Evolutionary conservation across 805 yeast species (phyloP).

Genomic region (Monosporozyma yasuniensis): DNA sequence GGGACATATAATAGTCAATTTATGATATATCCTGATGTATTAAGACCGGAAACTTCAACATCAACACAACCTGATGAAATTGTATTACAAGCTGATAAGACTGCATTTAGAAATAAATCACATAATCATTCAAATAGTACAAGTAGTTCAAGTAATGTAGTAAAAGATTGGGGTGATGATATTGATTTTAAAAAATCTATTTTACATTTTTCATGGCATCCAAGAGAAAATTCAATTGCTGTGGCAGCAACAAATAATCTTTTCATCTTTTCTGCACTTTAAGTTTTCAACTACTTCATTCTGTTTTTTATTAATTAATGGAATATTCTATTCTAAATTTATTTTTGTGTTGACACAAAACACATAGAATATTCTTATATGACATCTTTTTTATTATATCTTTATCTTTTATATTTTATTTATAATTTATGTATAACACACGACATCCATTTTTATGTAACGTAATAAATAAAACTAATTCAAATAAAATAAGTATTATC

Average conservation of each 20-base stretch:
- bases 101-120: slow-evolving; percentile 66
- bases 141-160: not conserved
- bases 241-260: slow-evolving; percentile 96
- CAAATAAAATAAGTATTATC: no score
- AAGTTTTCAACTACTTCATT: slow-evolving; percentile 9
- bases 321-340: no score
- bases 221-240: slow-evolving; percentile 90
- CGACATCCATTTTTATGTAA: no score
- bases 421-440: no score
- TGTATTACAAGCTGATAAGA: slow-evolving; percentile 92
- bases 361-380: no score
- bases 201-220: slow-evolving; percentile 97
- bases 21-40: slow-evolving; percentile 88
- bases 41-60: slow-evolving; percentile 25
- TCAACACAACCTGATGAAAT: slow-evolving; percentile 38
- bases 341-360: no score
- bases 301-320: no score
- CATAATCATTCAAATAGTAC: slow-evolving; percentile 10
- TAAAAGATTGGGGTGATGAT: slow-evolving; percentile 50
- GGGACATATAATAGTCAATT: slow-evolving; percentile 96
- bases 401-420: no score
- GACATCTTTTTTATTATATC: no score
- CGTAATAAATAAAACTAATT: no score
- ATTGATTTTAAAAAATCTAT: slow-evolving; percentile 93
- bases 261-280: slow-evolving; percentile 72